Evolutionary conservation across 163 green algal genomes (phyloP).

Genomic region (Trebouxia gelatinosa): DNA sequence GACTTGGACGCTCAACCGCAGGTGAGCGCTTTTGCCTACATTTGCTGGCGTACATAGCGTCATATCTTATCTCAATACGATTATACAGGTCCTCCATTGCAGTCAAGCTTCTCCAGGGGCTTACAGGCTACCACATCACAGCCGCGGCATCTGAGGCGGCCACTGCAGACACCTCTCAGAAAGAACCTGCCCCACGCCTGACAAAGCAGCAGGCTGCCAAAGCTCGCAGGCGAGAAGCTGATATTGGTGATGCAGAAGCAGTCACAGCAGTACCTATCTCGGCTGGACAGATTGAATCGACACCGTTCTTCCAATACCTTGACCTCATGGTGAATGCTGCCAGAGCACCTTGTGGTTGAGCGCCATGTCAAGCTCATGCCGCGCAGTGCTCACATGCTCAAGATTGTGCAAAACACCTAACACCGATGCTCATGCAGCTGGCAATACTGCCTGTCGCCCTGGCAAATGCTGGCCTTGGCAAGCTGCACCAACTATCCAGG

Average conservation of each 20-base stretch:
- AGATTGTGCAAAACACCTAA: neutral
- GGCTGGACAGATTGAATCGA: neutral
- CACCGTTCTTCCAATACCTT: neutral
- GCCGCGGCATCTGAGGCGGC: neutral
- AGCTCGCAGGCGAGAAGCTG: neutral
- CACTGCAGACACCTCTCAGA: too few species aligned
- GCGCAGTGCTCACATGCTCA: neutral
- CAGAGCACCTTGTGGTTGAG: too few species aligned
- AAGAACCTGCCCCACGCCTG: neutral
- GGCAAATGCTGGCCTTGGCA: neutral
- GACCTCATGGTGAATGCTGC: neutral
- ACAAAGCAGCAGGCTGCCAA: conserved; percentile 22
- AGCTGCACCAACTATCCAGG: neutral
- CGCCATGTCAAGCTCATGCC: too few species aligned
- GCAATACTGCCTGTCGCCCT: neutral
- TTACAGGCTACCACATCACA: conserved; percentile 3
- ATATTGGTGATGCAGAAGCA: conserved; percentile 3
- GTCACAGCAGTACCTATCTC: neutral
- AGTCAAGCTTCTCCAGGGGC: neutral
- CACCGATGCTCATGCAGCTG: neutral
- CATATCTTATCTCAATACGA: neutral
- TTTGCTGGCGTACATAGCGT: neutral
- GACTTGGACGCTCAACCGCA: neutral
- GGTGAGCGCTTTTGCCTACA: neutral
- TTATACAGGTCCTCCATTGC: conserved; percentile 6